Percentiles rank a stretch among this genome's conserved stretches.
Evolutionary conservation across 148 eudicot genomes (phyloP).

Genomic region (Suaeda aralocaspica): DNA sequence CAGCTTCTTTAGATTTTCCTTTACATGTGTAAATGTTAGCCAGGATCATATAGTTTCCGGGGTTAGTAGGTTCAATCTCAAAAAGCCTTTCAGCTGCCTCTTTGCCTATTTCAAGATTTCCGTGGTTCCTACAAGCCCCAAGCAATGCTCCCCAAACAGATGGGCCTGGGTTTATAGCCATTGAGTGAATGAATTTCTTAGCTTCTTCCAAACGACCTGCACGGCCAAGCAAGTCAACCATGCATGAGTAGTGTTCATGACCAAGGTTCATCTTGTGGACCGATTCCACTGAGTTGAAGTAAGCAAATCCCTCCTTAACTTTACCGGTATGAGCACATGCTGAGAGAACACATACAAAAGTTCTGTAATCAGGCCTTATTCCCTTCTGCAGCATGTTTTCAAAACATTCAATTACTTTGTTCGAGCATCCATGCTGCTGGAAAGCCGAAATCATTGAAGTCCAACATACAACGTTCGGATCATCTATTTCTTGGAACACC

Average conservation of each 20-base stretch:
- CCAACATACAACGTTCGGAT: constrained; percentile 27
- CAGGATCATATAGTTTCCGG: constrained; percentile 51
- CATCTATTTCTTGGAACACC: constrained; percentile 31
- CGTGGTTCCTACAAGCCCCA: constrained; percentile 46
- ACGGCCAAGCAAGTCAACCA: constrained; percentile 62
- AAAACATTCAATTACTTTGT: constrained; percentile 26
- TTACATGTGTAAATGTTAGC: constrained; percentile 36
- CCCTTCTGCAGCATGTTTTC: constrained; percentile 30
- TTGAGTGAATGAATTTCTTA: constrained; percentile 37
- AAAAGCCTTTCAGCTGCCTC: constrained; percentile 32
- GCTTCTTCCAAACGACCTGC: constrained; percentile 55
- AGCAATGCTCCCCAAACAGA: constrained; percentile 57
- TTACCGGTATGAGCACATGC: constrained; percentile 53
- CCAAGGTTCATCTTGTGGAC: constrained; percentile 33
- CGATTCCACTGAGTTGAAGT: constrained; percentile 36
- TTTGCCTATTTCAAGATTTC: constrained; percentile 41
- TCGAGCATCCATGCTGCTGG: constrained; percentile 33
- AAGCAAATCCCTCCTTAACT: constrained; percentile 43
- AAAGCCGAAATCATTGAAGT: constrained; percentile 37
- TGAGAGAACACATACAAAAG: constrained; percentile 46
- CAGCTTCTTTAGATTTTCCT: constrained; percentile 40
- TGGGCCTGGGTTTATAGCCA: constrained; percentile 44
- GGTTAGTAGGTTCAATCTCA: constrained; percentile 34
- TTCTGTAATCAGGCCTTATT: constrained; percentile 37
- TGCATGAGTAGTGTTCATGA: constrained; percentile 46